phyloP scores from a whole-genome alignment of 495 filamentous ascomycete genomes.

The Xylaria curta region DNA sequence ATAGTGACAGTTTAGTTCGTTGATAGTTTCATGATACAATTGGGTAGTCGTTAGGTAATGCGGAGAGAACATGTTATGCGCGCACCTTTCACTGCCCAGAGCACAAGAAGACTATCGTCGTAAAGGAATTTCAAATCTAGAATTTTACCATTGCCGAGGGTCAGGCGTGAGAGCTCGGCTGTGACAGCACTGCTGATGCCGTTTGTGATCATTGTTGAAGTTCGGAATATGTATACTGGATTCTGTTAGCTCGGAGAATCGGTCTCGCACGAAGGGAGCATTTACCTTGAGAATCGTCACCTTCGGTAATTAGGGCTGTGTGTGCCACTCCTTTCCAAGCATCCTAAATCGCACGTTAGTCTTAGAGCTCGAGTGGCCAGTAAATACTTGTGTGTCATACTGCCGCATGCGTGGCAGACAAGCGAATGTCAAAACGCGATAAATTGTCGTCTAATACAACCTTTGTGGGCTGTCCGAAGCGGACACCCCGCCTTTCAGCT shows the following conservation, averaged over 20 bases:
- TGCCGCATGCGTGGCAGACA: slow-evolving; percentile 36
- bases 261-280: not conserved
- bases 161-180: slow-evolving; percentile 43
- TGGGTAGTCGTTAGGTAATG: not conserved
- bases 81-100: slow-evolving; percentile 50
- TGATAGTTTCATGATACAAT: not conserved
- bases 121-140: slow-evolving; percentile 59
- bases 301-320: slow-evolving; percentile 41
- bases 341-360: slow-evolving; percentile 41
- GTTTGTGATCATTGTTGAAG: slow-evolving; percentile 46
- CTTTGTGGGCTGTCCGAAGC: slow-evolving; percentile 53
- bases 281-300: slow-evolving; percentile 32
- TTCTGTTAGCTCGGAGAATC: not conserved
- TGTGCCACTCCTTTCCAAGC: slow-evolving; percentile 37
- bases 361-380: not conserved
- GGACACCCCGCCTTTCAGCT: slow-evolving; percentile 59
- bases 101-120: slow-evolving; percentile 48
- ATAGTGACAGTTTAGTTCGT: slow-evolving; percentile 11
- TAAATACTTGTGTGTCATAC: slow-evolving; percentile 35
- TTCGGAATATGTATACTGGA: slow-evolving; percentile 56
- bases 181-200: slow-evolving; percentile 47
- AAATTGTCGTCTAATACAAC: slow-evolving; percentile 46
- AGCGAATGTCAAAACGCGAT: slow-evolving; percentile 46
- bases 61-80: not conserved
- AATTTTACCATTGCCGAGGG: slow-evolving; percentile 49